Base-by-base conservation (phyloP, 257 asterid species). In the Buddleja alternifolia region DNA sequence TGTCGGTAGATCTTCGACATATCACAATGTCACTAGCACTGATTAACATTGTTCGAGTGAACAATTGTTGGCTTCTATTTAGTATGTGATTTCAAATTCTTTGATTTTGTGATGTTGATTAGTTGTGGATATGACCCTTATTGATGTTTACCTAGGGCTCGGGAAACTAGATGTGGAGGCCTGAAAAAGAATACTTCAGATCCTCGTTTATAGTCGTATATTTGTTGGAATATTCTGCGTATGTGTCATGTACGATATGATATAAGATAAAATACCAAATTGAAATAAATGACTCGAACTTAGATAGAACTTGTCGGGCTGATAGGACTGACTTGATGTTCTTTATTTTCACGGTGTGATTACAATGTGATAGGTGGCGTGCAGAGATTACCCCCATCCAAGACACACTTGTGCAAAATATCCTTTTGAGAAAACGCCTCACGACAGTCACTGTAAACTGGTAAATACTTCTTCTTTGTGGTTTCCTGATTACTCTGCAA, bases 341-440 rank as follows among this genome's bases (percentile, higher is more conserved):
- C n/a, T n/a, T n/a, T n/a, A n/a, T n/a, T n/a, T n/a, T n/a, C n/a
- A n/a, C n/a, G n/a, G n/a, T n/a, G n/a, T n/a, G n/a, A 9, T 40
- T 46, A 16, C 23, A 32, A 0, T 39, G 10, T 7, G 37, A 12
- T 51, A 88, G 98, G 92, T 93, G 63, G 98, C 98, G 0, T 90
- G 96, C 59, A 75, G 96, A 66, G 98, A 93, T 70, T 93, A 69
- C 63, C 97, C 98, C 8, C 98, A 93, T 73, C 72, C 97, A 6
- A 80, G 98, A 67, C 81, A 88, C 71, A 52, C 75, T 6, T 93
- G 98, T 45, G 82, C 58, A 1, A 73, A 71, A 54, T 72, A 57
- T 69, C 89, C 88, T 1, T 93, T 90, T 55, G 80, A 39, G 66
- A 83, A 58, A 59, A 88, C 96, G 6, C 77, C 86, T 59, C 97